Evolutionary conservation across 441 rosid genomes (phyloP).

Genomic region (Bruguiera hainesii): DNA sequence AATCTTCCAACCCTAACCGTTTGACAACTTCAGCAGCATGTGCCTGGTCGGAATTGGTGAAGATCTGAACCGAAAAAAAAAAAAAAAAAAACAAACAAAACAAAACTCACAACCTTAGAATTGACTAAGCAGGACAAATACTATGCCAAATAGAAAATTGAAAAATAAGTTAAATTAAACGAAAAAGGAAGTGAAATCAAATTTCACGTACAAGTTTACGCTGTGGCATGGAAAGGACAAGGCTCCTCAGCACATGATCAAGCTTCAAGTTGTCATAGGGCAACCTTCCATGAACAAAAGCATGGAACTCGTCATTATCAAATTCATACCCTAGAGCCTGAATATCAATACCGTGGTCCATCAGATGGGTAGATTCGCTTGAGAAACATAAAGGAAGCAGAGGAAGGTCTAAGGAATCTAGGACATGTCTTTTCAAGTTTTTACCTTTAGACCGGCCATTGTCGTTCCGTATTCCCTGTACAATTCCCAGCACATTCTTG

Average conservation of each 20-base stretch:
- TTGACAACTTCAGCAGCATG: constrained; percentile 65
- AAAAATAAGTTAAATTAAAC: too few relatives aligned
- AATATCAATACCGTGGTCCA: background rate
- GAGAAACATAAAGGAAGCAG: background rate
- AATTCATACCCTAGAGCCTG: constrained; percentile 86
- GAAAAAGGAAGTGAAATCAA: background rate
- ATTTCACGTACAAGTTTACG: constrained; percentile 59
- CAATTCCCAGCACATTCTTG: constrained; percentile 58
- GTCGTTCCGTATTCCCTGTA: constrained; percentile 92
- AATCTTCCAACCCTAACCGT: constrained; percentile 77
- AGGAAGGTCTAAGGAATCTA: background rate
- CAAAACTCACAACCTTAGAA: background rate
- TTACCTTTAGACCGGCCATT: constrained; percentile 95
- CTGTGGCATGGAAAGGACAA: constrained; percentile 64
- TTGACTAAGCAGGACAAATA: background rate
- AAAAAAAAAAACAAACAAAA: background rate
- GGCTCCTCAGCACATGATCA: constrained; percentile 71
- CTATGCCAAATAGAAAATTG: background rate
- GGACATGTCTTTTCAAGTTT: constrained; percentile 1
- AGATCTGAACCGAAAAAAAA: constrained; percentile 39
- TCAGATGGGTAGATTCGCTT: background rate
- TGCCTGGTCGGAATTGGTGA: constrained; percentile 77
- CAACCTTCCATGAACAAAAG: constrained; percentile 76
- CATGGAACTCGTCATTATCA: constrained; percentile 82
- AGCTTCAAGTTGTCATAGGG: constrained; percentile 79